Base-by-base conservation (phyloP, 768 basidiomycete genomes). In the Imleria badia region DNA sequence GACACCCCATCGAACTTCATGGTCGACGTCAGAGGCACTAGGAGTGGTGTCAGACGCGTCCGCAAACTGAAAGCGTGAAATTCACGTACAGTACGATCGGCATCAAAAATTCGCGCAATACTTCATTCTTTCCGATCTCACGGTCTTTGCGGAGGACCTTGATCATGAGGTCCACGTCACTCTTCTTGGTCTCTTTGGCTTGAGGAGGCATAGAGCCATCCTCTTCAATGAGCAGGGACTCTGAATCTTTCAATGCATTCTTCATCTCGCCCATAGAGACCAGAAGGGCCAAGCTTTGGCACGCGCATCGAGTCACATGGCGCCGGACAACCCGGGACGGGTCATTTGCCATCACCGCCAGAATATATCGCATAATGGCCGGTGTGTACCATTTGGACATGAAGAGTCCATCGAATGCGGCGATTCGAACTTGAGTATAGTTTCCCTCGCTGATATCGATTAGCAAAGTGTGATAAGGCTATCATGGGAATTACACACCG, bases 351-450 rank as follows among this genome's bases (percentile, higher is more conserved):
- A 96, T 86, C 52, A 97, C 88, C 11, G 91, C 82, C 45, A 96
- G 79, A 59, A 98, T 78, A 66, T 98, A 98, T 14, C 84, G 83
- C 83, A 91, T 89, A 62, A 95, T 85, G 64, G 84, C 81, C 34
- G 86, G 85, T 2, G 86, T 79, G 68, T 92, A 87, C 93, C 94
- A 89, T 51, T 93, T 87, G 53, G 88, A 88, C 68, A 94, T 74
- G 78, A 96, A 87, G 11, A 98, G 79, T 33, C 92, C 91, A 71
- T 99, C 97, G 62, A 99, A 97, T 5, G 97, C 96, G 5, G 91
- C 86, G 42, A 93, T 81, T 43, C 97, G 87, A 42, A 99, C 91
- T 66, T 91, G 88, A 3, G 87, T 87, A 62, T 89, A 94, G 66
- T 98, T 97, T 38, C 96, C 97, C 73, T 97, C 94, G 23, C 95